Base-by-base conservation (phyloP, 352 stramenopile species). In the Phytophthora macrochlamydospora region DNA sequence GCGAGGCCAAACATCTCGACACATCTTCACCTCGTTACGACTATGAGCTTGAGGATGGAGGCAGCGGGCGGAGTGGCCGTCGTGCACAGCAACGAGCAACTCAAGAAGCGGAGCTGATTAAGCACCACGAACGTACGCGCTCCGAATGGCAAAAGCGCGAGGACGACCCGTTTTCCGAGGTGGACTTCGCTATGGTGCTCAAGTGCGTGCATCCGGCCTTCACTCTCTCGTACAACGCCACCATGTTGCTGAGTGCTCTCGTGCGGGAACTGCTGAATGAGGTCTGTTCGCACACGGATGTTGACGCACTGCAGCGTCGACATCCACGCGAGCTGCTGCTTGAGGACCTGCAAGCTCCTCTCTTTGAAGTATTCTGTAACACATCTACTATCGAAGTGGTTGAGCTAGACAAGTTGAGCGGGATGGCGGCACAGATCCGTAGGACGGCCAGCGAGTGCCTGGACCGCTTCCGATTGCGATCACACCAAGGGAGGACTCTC, bases 201-300 rank as follows among this genome's bases (percentile, higher is more conserved):
- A 87, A 87, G 69, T 85, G 77, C 55, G 80, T 77, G 14, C 80
- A 89, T 46, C 77, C 79, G 18, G 79, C 79, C 52, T 87, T 87
- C 76, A 87, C 80, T 18, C 68, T 89, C 6, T 75, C 75, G 9
- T 85, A 87, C 66, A 82, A 79, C 46, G 75, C 80, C 13, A 84
- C 76, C 1, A 70, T 74, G 38, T 51, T 87, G 45, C 69, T 89
- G 43, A 81, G 75, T 31, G 80, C 75, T 18, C 57, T 89, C 13
- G 68, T 87, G 12, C 80, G 80, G 35, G 75, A 88, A 50, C 58
- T 87, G 51, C 62, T 85, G 40, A 87, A 85, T 46, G 76, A 80
- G 24, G 67, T 81, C 46, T 87, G 78, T 55, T 64, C 78, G 35
- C 63, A 59, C 35, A 69, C 76, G n/a, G 65, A 81, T n/a, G 49